Evolutionary conservation across 108 stramenopile species (phyloP), one percentile per base, ranked within the genome.

Genomic region (Fistulifera solaris): DNA sequence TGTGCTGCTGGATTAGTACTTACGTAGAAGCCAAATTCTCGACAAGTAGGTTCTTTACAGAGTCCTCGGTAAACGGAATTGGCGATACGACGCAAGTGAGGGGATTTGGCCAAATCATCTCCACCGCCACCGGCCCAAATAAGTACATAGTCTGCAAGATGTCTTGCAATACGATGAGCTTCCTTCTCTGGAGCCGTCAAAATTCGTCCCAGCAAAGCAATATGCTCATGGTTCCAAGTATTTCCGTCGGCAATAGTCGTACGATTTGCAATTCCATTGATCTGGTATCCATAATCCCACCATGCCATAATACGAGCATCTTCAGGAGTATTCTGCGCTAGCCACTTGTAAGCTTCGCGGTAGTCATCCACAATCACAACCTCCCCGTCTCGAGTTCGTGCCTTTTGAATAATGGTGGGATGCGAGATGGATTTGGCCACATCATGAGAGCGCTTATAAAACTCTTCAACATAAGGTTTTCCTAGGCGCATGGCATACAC

Each of bases 201-300:
- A 14, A 78, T 72, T 49, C 89, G 74, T 24, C 98, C 98, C 1
- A 99, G 72, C 21, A 96, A 79, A 12, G 98, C 98, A 74, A 99
- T 99, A 65, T 98, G 98, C 54, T 96, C 96, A 61, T 99, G 96
- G 74, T 99, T 99, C 98, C 98, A 99, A 24, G 98, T 99, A 67
- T 99, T 99, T 15, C 96, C 96, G 70, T 99, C 98, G 0, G 96
- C 98, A 62, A 99, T 88, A 0, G 96, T 96, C 7, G 98, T 99
- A 26, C 98, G 82, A 63, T 99, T 97, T 24, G 79, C 89, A 62
- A 99, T 98, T 21, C 67, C 98, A 52, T 89, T 86, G 60, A 97
- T 97, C 52, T 91, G 89, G 60, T 94, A 96, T 21, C 92, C 92
- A 60, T 96, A 94, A 58, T 96, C 93, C 92, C 93, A 94, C 97